Conservation (phyloP, 2,329 filamentous ascomycete species). For the Kalaharituber pfeilii region DNA sequence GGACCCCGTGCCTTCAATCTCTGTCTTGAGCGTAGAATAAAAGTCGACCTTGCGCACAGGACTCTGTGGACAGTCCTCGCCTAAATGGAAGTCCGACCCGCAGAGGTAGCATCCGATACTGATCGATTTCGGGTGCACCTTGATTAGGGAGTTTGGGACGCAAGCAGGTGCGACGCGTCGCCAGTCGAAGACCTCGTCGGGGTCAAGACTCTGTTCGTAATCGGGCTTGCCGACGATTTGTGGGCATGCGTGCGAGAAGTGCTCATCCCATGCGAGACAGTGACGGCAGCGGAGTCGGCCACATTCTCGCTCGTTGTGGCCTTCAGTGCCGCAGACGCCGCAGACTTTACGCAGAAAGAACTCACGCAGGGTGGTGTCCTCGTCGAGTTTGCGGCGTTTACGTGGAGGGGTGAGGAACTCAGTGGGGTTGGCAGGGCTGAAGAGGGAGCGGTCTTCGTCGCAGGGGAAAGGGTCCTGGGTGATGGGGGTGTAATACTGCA, state of each 20-base stretch:
- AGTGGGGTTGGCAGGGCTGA: background rate
- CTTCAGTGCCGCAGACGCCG: slow-evolving; percentile 8
- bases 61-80: slow-evolving; percentile 18
- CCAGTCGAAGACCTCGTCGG: background rate
- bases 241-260: slow-evolving; percentile 17
- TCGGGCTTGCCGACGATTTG: background rate
- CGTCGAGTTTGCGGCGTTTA: background rate
- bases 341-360: slow-evolving; percentile 10
- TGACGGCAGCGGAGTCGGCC: slow-evolving; percentile 13
- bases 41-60: too few species aligned
- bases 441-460: slow-evolving; percentile 7
- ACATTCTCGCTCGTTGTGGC: slow-evolving; percentile 9
- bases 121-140: slow-evolving; percentile 4
- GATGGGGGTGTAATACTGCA: slow-evolving; percentile 1
- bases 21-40: too few species aligned
- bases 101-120: slow-evolving; percentile 13
- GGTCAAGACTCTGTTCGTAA: background rate
- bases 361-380: background rate
- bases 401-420: slow-evolving; percentile 6
- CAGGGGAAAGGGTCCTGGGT: background rate
- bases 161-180: background rate
- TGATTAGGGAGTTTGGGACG: slow-evolving; percentile 1
- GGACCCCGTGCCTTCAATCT: background rate
- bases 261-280: slow-evolving; percentile 14
- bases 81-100: slow-evolving; percentile 13